A percentile compares a stretch with the other conserved stretches of the same genome.
Evolutionary conservation across 495 filamentous ascomycete genomes (phyloP).

Genomic region (Aspergillus egyptiacus): DNA sequence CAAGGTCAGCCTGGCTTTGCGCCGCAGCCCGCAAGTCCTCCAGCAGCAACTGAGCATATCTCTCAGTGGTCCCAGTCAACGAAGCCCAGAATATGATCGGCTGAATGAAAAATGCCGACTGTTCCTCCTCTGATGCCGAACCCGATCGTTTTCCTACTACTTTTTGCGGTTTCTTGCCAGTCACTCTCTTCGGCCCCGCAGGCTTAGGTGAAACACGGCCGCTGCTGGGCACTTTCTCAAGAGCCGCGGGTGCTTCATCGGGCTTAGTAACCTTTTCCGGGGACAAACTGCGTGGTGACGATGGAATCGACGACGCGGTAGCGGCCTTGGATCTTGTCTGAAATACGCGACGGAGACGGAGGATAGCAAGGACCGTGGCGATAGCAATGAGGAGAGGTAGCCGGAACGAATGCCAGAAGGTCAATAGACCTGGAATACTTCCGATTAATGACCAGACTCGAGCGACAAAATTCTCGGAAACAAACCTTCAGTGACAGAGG

Average conservation of each 20-base stretch:
- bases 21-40: constrained; percentile 42
- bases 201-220: constrained; percentile 13
- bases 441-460: neutral
- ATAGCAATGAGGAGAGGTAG: constrained; percentile 31
- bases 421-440: constrained; percentile 22
- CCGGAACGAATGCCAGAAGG: constrained; percentile 39
- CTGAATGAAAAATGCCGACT: constrained; percentile 49
- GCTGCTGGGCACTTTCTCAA: constrained; percentile 6
- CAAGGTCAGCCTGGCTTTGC: constrained; percentile 22
- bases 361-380: constrained; percentile 19
- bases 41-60: constrained; percentile 52
- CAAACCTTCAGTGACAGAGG: constrained; percentile 4
- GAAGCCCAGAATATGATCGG: constrained; percentile 83
- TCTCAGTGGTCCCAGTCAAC: constrained; percentile 72
- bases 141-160: constrained; percentile 19
- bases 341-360: constrained; percentile 24
- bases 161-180: constrained; percentile 34
- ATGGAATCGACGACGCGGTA: constrained; percentile 29
- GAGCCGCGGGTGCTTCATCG: constrained; percentile 6
- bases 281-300: constrained; percentile 30
- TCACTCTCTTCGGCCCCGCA: constrained; percentile 35
- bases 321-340: constrained; percentile 25
- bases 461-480: neutral
- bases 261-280: constrained; percentile 20
- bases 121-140: constrained; percentile 13